These are phyloP conservation scores for Phanerochaete sordida DNA, from an alignment of 768 basidiomycete species.

Conservation along the genomic window DNA sequence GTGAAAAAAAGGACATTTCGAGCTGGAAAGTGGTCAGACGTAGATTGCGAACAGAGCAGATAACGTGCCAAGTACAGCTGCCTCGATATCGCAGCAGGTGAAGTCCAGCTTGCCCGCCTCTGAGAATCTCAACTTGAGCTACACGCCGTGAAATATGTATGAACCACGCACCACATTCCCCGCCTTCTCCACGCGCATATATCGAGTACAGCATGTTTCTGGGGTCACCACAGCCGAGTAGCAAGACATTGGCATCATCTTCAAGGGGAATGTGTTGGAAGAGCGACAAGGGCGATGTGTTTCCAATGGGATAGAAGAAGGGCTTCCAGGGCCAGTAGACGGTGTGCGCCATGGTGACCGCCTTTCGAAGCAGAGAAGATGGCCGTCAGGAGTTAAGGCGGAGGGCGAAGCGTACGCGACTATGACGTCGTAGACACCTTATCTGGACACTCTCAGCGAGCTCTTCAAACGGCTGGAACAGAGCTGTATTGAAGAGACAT, in stretches of 20 bases:
- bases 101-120: slow-evolving; percentile 33
- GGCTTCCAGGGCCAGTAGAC: slow-evolving; percentile 38
- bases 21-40: slow-evolving; percentile 27
- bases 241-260: slow-evolving; percentile 40
- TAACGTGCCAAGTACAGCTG: slow-evolving; percentile 40
- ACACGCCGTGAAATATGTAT: neutral
- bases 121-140: neutral
- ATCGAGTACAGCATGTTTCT: slow-evolving; percentile 51
- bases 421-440: too few species aligned
- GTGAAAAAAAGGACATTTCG: slow-evolving; percentile 46
- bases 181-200: slow-evolving; percentile 21
- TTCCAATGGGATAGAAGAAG: slow-evolving; percentile 58
- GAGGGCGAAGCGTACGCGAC: too few species aligned
- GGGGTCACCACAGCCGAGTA: slow-evolving; percentile 57
- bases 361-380: too few species aligned
- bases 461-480: too few species aligned
- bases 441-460: too few species aligned
- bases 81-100: slow-evolving; percentile 49
- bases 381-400: too few species aligned
- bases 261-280: slow-evolving; percentile 46
- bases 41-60: neutral
- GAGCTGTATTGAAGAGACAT: too few species aligned
- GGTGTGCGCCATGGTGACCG: slow-evolving; percentile 38
- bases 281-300: slow-evolving; percentile 51
- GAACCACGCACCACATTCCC: slow-evolving; percentile 17